These are phyloP conservation scores for Nakazawaea peltata DNA, from an alignment of 805 yeast genomes.

Conservation along the genomic window DNA sequence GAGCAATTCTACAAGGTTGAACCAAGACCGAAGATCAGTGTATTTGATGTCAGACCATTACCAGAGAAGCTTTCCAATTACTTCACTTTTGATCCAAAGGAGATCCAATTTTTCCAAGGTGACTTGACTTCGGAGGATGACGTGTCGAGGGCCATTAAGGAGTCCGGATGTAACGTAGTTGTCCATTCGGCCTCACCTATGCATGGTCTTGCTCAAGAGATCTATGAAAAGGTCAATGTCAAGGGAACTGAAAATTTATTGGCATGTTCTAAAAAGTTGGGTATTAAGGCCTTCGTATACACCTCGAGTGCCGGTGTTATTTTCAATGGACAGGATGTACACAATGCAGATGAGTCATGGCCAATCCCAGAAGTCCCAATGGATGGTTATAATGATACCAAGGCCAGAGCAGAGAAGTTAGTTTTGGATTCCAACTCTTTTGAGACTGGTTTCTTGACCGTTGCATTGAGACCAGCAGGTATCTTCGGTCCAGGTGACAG, in stretches of 20 bases:
- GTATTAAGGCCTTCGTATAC: constrained; percentile 68
- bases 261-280: constrained; percentile 44
- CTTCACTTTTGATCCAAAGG: constrained; percentile 61
- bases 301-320: constrained; percentile 98
- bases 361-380: constrained; percentile 88
- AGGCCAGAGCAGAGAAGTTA: constrained; percentile 81
- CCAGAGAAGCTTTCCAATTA: constrained; percentile 65
- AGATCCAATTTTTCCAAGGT: constrained; percentile 63
- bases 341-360: constrained; percentile 89
- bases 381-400: constrained; percentile 96
- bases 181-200: constrained; percentile 97
- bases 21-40: constrained; percentile 69
- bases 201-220: constrained; percentile 75
- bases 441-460: constrained; percentile 55
- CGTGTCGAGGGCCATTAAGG: constrained; percentile 52
- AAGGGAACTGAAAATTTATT: constrained; percentile 78
- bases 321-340: constrained; percentile 88
- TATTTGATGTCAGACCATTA: constrained; percentile 85
- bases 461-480: constrained; percentile 94
- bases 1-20: constrained; percentile 67
- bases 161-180: constrained; percentile 59
- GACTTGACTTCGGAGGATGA: constrained; percentile 75
- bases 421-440: constrained; percentile 67
- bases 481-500: constrained; percentile 99
- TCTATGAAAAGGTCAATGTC: constrained; percentile 86